Evolutionary conservation across 2,329 filamentous ascomycete genomes (phyloP).

Genomic region (Monosporascus sp.): DNA sequence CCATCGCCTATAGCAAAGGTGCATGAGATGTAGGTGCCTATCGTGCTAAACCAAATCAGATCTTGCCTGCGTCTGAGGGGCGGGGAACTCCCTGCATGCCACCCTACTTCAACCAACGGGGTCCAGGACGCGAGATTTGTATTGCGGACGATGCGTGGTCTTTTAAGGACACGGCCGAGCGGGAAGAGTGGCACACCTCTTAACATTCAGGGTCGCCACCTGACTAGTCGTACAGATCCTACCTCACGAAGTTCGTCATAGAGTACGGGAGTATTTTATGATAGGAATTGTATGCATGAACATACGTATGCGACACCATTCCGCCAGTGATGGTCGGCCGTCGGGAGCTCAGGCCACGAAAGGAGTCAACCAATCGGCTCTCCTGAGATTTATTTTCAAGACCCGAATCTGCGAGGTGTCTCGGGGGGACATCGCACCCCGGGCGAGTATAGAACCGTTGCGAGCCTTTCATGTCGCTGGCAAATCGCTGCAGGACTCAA

Average conservation of each 20-base stretch:
- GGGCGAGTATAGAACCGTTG: background rate
- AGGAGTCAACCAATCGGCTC: background rate
- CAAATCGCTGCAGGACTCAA: background rate
- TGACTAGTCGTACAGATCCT: slow-evolving; percentile 13
- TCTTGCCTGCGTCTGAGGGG: slow-evolving; percentile 22
- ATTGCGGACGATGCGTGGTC: background rate
- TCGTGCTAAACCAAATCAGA: slow-evolving; percentile 21
- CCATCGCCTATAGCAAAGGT: background rate
- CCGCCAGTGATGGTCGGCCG: background rate
- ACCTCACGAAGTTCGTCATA: slow-evolving; percentile 7
- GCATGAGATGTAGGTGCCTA: slow-evolving; percentile 1
- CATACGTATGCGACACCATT: background rate
- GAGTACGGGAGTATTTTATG: slow-evolving; percentile 2
- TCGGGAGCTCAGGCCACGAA: background rate
- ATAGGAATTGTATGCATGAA: background rate
- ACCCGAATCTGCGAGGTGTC: background rate
- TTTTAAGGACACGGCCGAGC: background rate
- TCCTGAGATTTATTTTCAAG: background rate
- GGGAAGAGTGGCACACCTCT: slow-evolving; percentile 12
- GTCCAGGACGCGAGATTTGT: slow-evolving; percentile 13
- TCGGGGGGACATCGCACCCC: background rate
- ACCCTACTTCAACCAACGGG: slow-evolving; percentile 13
- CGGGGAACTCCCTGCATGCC: slow-evolving; percentile 23
- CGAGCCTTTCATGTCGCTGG: background rate
- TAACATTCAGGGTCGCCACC: slow-evolving; percentile 12